These are phyloP conservation scores for Talaromyces sp. DNA, from an alignment of 2,329 filamentous ascomycete species.

Conservation along the genomic window DNA sequence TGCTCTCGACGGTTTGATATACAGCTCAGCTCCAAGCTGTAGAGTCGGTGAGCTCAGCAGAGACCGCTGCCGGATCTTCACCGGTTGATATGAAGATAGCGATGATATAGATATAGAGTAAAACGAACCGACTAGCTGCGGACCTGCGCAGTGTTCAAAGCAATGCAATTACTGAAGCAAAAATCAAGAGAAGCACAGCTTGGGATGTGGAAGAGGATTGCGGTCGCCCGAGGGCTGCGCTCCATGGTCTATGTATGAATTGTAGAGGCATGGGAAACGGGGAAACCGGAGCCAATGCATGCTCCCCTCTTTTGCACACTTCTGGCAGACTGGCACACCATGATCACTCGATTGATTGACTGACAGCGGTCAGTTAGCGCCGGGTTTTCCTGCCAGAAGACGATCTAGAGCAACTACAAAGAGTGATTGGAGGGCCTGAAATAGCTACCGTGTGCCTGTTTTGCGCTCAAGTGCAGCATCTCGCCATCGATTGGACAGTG, in stretches of 20 bases:
- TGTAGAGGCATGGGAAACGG: conserved; percentile 5
- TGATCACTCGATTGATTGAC: conserved; percentile 10
- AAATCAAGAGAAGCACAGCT: conserved; percentile 27
- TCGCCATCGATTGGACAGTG: conserved; percentile 10
- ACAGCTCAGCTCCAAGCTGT: conserved; percentile 10
- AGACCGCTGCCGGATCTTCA: neutral
- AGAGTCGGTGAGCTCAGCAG: conserved; percentile 8
- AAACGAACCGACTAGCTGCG: conserved; percentile 22
- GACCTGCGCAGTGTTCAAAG: conserved; percentile 29
- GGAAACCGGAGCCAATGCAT: conserved; percentile 8
- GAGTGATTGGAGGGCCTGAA: conserved; percentile 13
- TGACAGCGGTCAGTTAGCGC: conserved; percentile 29
- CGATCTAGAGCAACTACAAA: neutral
- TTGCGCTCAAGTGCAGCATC: conserved; percentile 13
- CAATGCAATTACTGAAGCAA: conserved; percentile 22
- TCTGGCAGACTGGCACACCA: conserved; percentile 13
- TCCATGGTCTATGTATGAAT: conserved; percentile 25
- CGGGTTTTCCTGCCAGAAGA: conserved; percentile 23
- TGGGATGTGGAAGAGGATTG: conserved; percentile 24
- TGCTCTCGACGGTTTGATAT: conserved; percentile 30
- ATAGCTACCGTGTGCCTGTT: conserved; percentile 13
- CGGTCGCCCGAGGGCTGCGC: conserved; percentile 17
- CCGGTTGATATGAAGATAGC: neutral
- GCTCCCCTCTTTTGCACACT: conserved; percentile 11
- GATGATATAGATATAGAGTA: neutral